phyloP scores from a whole-genome alignment of 1,139 yeast genomes.

The Magnusiomyces tetraspermus region DNA sequence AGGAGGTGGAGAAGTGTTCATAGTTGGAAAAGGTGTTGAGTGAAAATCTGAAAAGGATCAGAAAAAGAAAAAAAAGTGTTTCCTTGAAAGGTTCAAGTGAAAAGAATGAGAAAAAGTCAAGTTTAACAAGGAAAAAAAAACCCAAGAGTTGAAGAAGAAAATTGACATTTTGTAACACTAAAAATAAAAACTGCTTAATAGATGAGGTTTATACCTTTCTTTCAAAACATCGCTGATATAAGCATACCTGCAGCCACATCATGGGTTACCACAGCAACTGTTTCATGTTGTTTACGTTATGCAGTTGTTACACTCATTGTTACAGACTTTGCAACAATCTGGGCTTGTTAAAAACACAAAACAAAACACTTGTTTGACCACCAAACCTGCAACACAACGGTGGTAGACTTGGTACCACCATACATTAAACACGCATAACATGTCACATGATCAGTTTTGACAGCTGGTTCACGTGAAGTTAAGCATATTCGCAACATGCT shows the following conservation, averaged over 20 bases:
- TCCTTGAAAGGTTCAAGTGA: no score
- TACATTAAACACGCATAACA: no score
- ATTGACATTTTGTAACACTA: no score
- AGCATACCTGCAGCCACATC: neutral
- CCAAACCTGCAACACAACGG: no score
- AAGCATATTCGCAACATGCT: no score
- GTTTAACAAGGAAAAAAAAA: neutral
- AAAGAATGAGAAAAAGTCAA: neutral
- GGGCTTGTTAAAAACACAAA: neutral
- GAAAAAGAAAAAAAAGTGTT: no score
- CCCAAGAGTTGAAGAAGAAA: neutral
- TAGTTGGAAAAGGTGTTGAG: neutral
- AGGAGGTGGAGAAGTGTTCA: conserved; percentile 6
- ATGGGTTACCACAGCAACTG: neutral
- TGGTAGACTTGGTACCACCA: no score
- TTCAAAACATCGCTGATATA: neutral
- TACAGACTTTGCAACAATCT: neutral
- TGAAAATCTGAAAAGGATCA: neutral
- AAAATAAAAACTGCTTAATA: neutral
- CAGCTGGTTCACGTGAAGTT: no score
- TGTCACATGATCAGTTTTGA: no score
- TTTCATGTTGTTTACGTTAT: neutral
- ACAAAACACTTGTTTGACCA: no score
- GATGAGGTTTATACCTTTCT: neutral
- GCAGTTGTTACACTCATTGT: neutral